Percentiles rank a stretch among this genome's conserved stretches.
These are phyloP conservation scores for Ambrosiella cleistominuta DNA, from an alignment of 2,329 filamentous ascomycete genomes.

Conservation along the genomic window DNA sequence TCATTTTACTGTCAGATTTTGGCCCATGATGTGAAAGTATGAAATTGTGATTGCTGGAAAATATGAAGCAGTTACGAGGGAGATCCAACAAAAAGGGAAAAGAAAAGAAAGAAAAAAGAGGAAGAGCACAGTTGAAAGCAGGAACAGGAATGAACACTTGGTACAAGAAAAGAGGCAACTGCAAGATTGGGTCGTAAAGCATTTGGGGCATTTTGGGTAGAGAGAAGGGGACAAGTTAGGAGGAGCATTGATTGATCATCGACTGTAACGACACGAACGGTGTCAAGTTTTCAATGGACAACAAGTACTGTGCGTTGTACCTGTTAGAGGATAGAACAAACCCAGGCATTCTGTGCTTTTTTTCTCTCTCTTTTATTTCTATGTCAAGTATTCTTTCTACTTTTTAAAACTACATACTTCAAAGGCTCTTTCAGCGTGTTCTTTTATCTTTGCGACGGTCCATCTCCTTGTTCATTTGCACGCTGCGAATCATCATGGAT, in stretches of 20 bases:
- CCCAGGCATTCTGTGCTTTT: neutral
- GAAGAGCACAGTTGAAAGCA: conserved; percentile 14
- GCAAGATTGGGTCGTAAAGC: neutral
- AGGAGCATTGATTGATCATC: neutral
- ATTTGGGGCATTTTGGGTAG: neutral
- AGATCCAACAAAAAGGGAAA: conserved; percentile 9
- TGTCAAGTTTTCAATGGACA: neutral
- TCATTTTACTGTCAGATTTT: neutral
- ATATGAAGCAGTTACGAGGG: conserved; percentile 12
- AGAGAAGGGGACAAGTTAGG: no score
- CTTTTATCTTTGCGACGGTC: neutral
- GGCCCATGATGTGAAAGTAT: conserved; percentile 2
- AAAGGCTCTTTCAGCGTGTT: no score
- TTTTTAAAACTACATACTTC: neutral
- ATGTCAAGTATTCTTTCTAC: neutral
- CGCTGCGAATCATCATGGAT: neutral
- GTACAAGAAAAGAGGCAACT: conserved; percentile 9
- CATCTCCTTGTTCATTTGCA: neutral
- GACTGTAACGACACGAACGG: neutral
- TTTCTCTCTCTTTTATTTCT: neutral
- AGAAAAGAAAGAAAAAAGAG: neutral
- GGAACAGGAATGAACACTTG: neutral
- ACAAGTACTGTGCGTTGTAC: neutral
- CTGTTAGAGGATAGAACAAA: neutral
- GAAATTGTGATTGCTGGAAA: conserved; percentile 3